Percentiles rank a stretch among this genome's conserved stretches.
These are phyloP conservation scores for Phytopythium helicoides DNA, from an alignment of 352 stramenopile genomes.

Conservation along the genomic window DNA sequence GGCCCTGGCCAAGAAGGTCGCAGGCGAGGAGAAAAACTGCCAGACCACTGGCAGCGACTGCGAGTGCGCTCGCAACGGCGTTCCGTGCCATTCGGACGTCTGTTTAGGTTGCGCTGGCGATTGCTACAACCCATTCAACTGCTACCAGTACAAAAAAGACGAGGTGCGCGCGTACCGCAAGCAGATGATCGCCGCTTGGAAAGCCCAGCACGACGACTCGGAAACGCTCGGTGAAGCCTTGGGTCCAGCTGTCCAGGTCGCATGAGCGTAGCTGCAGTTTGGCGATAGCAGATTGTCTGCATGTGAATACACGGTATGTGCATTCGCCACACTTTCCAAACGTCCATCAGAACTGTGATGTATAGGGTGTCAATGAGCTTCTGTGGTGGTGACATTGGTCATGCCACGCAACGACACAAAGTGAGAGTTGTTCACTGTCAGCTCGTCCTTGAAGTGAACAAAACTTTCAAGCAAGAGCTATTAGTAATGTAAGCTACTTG, in stretches of 20 bases:
- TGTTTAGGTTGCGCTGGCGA: constrained; percentile 70
- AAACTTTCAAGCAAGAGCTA: too few species aligned
- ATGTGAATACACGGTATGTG: too few species aligned
- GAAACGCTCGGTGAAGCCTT: neutral
- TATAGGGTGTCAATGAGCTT: too few species aligned
- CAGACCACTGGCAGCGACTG: constrained; percentile 51
- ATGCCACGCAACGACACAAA: too few species aligned
- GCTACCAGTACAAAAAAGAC: constrained; percentile 75
- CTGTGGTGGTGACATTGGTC: too few species aligned
- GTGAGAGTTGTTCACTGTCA: too few species aligned
- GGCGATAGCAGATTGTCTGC: too few species aligned
- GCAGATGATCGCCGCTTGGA: constrained; percentile 63
- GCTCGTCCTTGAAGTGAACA: too few species aligned
- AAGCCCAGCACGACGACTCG: constrained; percentile 1
- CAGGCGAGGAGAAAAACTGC: constrained; percentile 72
- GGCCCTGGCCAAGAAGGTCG: constrained; percentile 59
- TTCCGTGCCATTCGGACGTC: constrained; percentile 71
- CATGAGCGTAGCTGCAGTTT: constrained; percentile 2
- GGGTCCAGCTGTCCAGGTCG: neutral
- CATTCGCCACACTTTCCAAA: too few species aligned
- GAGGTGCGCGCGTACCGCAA: constrained; percentile 72
- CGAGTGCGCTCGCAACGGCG: constrained; percentile 73
- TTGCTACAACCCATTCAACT: constrained; percentile 68
- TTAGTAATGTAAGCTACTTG: too few species aligned
- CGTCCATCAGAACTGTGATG: too few species aligned